Base-by-base conservation (phyloP, 306 rosid species). In the Oxytropis ochrocephala region DNA sequence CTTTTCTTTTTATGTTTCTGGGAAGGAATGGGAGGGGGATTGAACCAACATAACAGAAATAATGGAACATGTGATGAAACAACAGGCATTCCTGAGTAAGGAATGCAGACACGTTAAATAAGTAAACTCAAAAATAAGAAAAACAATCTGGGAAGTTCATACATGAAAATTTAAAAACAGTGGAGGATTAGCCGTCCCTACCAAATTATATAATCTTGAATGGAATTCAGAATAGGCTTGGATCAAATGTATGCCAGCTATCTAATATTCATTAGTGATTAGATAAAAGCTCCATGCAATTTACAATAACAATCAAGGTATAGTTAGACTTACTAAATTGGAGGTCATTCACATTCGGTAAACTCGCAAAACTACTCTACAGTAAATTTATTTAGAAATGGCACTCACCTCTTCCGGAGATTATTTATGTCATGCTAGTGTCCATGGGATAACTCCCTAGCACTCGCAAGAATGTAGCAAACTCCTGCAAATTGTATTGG, bases 371-470 rank as follows among this genome's bases (percentile, higher is more conserved):
- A 36, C 4, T 57, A 51, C 64, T 43, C 35, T 64, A 41, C 17
- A 14, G 33, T 11, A 21, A 21, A 29, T 17, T 11, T 50, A 47
- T 38, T 66, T 63, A 66, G 55, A 67, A 47, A 52, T 39, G 73
- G 16, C 4, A 33, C 83, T 66, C 61, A 66, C 86, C 76, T 67
- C 61, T 70, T 65, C 48, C 5, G 60, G 75, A 52, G 61, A 62
- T 47, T 68, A 60, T 56, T 81, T 81, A 91, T 42, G 63, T 44
- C 75, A 74, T 82, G 81, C 85, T 85, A 38, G 77, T 79, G 85
- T 94, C 99, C 77, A 81, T 69, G n/a, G 99, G 99, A 74, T 94
- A 94, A 76, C 99, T 94, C 75, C 99, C 97, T 11, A 94, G 92
- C 80, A 94, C 99, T 41, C 96, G 89, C 88, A 94, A 73, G 87